These are phyloP conservation scores for Blastobotrys buckinghamii DNA, from an alignment of 1,139 yeast genomes.

Conservation along the genomic window DNA sequence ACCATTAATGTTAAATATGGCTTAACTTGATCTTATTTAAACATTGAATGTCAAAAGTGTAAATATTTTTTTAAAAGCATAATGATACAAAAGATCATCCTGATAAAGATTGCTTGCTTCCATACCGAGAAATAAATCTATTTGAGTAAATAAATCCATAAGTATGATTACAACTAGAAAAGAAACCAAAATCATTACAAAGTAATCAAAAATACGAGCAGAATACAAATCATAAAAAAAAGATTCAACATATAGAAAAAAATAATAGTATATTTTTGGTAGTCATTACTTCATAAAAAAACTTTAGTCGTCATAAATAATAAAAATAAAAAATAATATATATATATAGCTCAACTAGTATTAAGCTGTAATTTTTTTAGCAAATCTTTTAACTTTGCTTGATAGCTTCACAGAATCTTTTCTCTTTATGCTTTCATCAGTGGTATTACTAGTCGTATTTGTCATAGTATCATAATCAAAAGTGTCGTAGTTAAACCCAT, in stretches of 20 bases:
- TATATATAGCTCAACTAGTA: background rate
- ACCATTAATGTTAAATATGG: too few relatives aligned
- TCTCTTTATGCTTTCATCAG: background rate
- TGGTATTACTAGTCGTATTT: background rate
- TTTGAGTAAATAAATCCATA: too few relatives aligned
- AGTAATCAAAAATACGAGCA: too few relatives aligned
- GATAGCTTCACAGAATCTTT: slow-evolving; percentile 1
- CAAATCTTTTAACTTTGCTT: slow-evolving; percentile 4
- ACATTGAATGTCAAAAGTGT: too few relatives aligned
- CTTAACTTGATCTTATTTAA: too few relatives aligned
- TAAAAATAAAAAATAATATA: background rate
- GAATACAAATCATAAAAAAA: background rate
- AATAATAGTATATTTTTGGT: background rate
- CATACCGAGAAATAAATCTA: too few relatives aligned
- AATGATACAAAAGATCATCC: too few relatives aligned
- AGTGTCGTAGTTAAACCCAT: slow-evolving; percentile 2
- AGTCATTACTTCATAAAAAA: slow-evolving; percentile 5
- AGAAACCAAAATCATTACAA: too few relatives aligned
- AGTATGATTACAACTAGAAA: too few relatives aligned
- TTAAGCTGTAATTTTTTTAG: slow-evolving; percentile 5
- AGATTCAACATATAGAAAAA: background rate
- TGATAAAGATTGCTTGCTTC: too few relatives aligned
- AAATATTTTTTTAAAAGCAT: too few relatives aligned
- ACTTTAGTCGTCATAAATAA: background rate
- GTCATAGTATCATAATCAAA: slow-evolving; percentile 4